Base-by-base conservation (phyloP, 352 stramenopile species). In the Pilasporangium apinafurcum region DNA sequence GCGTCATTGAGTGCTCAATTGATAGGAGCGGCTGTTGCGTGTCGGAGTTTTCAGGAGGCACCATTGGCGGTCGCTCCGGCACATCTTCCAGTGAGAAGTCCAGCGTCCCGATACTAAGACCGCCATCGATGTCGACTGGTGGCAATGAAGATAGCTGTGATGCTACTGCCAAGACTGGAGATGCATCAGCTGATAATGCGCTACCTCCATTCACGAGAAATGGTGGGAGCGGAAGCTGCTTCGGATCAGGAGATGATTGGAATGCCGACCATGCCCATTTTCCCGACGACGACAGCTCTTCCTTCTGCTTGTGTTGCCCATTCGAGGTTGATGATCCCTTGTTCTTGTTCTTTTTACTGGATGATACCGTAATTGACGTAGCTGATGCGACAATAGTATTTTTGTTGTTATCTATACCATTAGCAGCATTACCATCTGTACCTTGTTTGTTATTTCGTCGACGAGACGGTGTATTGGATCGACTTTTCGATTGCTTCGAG, bases 201-300 rank as follows among this genome's bases (percentile, higher is more conserved):
- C n/a, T n/a, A n/a, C n/a, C n/a, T n/a, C n/a, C n/a, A n/a, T n/a
- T n/a, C n/a, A n/a, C n/a, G 16, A 85, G 56, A 37, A 92, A 92
- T 35, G 76, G 74, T n/a, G 79, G 79, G 46, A 92, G 56, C 29
- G 79, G 79, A 8, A 92, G 53, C 33, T 81, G 63, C 50, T 71
- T 66, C 7, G 79, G 79, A 18, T 92, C 79, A 7, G 79, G 79
- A 4, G 79, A 89, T 17, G 75, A 86, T 55, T 92, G 79, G 45
- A 92, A 92, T 22, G 76, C 76, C 37, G 76, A 89, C 79, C 79
- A 92, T 8, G 79, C 79, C 76, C 76, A 92, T 43, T 92, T 91
- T 30, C 74, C 71, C 4, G 59, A 65, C 0, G 67, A 49, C 29
- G 72, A 84, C 5, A 76, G 45, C 33, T 81, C 62, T 35, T 79